Evolutionary conservation across 2,329 filamentous ascomycete species (phyloP).

Genomic region (Thielaviopsis euricoi): DNA sequence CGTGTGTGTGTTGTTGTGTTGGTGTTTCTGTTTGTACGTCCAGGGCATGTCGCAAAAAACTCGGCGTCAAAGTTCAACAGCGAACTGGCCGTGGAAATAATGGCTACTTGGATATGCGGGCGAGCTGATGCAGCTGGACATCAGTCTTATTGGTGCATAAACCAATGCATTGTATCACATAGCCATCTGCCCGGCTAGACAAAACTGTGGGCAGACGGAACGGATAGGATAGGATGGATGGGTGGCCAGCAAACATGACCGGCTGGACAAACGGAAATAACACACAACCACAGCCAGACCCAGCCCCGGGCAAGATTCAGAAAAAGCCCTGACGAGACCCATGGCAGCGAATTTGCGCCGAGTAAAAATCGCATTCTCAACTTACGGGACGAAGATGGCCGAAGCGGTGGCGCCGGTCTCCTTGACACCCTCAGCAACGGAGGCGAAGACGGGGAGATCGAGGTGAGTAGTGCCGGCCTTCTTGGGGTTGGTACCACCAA

Average conservation of each 20-base stretch:
- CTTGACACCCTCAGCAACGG: slow-evolving; percentile 75
- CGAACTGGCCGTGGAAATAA: neutral
- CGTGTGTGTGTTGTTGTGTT: no score
- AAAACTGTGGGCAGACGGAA: no score
- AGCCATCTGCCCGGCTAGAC: neutral
- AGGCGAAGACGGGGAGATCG: slow-evolving; percentile 82
- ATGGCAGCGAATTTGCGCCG: neutral
- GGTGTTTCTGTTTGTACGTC: neutral
- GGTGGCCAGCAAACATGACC: neutral
- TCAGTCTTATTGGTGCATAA: neutral
- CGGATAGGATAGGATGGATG: no score
- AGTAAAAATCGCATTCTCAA: slow-evolving; percentile 4
- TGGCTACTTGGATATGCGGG: neutral
- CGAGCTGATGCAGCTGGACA: neutral
- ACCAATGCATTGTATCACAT: neutral
- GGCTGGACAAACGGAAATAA: neutral
- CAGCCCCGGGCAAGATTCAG: neutral
- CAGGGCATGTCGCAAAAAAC: neutral
- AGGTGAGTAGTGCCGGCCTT: slow-evolving; percentile 88
- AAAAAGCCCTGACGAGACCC: neutral
- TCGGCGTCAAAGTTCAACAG: neutral
- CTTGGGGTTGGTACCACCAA: slow-evolving; percentile 97
- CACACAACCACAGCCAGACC: neutral
- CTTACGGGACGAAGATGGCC: slow-evolving; percentile 90
- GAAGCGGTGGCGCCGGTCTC: slow-evolving; percentile 80